Conservation (phyloP, 257 asterid genomes). For the Solanum gracilifrons region DNA sequence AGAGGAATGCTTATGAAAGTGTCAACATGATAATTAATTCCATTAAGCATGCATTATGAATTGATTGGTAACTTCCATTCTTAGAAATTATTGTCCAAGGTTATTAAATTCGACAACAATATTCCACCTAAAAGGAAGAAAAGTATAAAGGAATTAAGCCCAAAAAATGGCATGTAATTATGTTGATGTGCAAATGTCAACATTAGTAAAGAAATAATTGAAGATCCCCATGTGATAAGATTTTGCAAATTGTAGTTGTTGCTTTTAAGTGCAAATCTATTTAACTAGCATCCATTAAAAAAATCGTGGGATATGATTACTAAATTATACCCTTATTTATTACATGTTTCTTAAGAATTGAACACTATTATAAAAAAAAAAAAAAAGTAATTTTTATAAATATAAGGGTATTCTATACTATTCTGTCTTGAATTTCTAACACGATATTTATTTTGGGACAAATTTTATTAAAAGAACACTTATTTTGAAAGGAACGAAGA, state of each 20-base stretch:
- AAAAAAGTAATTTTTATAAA: too few relatives aligned
- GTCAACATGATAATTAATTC: background rate
- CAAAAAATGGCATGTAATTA: background rate
- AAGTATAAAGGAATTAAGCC: background rate
- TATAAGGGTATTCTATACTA: too few relatives aligned
- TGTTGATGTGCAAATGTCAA: background rate
- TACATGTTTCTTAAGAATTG: too few relatives aligned
- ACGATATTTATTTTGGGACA: too few relatives aligned
- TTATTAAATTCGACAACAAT: background rate
- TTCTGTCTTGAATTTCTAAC: too few relatives aligned
- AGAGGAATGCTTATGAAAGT: background rate
- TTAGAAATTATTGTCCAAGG: background rate
- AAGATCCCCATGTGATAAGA: background rate
- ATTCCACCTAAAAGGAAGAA: background rate
- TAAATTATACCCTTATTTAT: too few relatives aligned
- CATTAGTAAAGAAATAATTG: background rate
- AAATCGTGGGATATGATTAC: too few relatives aligned
- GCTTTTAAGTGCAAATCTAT: background rate
- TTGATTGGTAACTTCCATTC: background rate
- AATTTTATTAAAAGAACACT: too few relatives aligned
- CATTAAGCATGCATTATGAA: background rate
- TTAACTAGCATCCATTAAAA: too few relatives aligned
- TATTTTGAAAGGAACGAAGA: fast-evolving
- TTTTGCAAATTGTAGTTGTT: background rate
- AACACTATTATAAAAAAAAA: too few relatives aligned